These are phyloP conservation scores for Kalmanozyma brasiliensis DNA, from an alignment of 1,284 basidiomycete species.

Conservation along the genomic window DNA sequence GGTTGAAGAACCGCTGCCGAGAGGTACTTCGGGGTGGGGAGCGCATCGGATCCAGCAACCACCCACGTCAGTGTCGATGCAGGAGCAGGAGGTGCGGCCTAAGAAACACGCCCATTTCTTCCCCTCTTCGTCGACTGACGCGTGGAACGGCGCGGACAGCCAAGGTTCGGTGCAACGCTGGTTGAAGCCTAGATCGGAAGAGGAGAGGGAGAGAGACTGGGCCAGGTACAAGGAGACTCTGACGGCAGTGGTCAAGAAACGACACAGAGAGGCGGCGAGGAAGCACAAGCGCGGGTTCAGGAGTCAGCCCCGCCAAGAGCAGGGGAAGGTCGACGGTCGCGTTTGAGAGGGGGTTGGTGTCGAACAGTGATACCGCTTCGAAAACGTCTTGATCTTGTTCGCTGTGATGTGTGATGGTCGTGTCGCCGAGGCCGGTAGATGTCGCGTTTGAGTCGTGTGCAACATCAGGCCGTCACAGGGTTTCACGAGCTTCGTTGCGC, in stretches of 20 bases:
- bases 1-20: not conserved
- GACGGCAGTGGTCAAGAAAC: slow-evolving; percentile 55
- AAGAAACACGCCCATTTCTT: slow-evolving; percentile 13
- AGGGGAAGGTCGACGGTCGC: no score
- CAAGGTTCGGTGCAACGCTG: slow-evolving; percentile 34
- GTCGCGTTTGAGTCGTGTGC: no score
- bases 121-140: slow-evolving; percentile 10
- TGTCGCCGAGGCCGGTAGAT: no score
- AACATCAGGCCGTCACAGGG: no score
- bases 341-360: not conserved
- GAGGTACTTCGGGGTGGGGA: no score
- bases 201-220: slow-evolving; percentile 48
- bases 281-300: slow-evolving; percentile 43
- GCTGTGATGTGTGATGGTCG: no score
- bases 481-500: no score
- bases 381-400: no score
- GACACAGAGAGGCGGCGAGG: slow-evolving; percentile 61
- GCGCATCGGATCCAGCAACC: no score
- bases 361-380: no score
- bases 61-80: not conserved
- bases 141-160: slow-evolving; percentile 18
- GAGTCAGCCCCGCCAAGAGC: slow-evolving; percentile 9
- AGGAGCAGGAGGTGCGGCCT: slow-evolving; percentile 5
- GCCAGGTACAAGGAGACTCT: slow-evolving; percentile 33
- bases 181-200: slow-evolving; percentile 31